Percentiles rank a stretch among this genome's conserved stretches.
Evolutionary conservation across 371 early-diverging fungal genomes (phyloP).

Genomic region (Conidiobolus incongruus): DNA sequence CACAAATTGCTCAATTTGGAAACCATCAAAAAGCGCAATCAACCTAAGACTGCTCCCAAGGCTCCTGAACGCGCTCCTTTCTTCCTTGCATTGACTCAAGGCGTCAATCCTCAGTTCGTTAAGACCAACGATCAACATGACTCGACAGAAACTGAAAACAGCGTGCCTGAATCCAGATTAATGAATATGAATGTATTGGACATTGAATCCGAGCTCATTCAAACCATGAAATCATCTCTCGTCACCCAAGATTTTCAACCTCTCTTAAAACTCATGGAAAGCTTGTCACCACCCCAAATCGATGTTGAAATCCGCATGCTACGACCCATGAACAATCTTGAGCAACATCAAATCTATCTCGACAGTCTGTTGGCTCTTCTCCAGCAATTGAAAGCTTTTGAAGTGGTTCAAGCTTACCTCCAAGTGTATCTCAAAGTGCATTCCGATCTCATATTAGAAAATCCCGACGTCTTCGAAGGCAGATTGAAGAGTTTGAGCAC

Average conservation of each 20-base stretch:
- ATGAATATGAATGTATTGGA: no score
- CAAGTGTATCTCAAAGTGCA: conserved; percentile 50
- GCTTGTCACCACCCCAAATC: conserved; percentile 53
- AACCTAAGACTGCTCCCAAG: conserved; percentile 69
- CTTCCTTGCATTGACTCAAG: conserved; percentile 65
- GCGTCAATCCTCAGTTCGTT: conserved; percentile 40
- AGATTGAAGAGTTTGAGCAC: background rate
- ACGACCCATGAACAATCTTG: conserved; percentile 27
- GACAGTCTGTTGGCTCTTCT: conserved; percentile 33
- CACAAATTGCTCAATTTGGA: conserved; percentile 72
- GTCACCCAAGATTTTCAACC: conserved; percentile 15
- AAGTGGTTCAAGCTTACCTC: conserved; percentile 62
- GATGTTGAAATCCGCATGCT: conserved; percentile 71
- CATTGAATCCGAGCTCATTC: conserved; percentile 12
- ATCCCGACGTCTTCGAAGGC: conserved; percentile 18
- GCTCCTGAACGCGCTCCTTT: conserved; percentile 78
- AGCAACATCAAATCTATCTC: conserved; percentile 27
- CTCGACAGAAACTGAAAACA: conserved; percentile 16
- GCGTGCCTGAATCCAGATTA: conserved; percentile 38
- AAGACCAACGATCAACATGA: conserved; percentile 15
- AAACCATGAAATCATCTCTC: conserved; percentile 6
- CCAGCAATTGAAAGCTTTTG: conserved; percentile 48
- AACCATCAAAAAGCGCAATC: conserved; percentile 83
- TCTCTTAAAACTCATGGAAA: conserved; percentile 33
- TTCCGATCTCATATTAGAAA: conserved; percentile 45